Percentiles rank a stretch among this genome's conserved stretches.
phyloP scores from a whole-genome alignment of 2,329 filamentous ascomycete species.

The Beauveria brongniartii region DNA sequence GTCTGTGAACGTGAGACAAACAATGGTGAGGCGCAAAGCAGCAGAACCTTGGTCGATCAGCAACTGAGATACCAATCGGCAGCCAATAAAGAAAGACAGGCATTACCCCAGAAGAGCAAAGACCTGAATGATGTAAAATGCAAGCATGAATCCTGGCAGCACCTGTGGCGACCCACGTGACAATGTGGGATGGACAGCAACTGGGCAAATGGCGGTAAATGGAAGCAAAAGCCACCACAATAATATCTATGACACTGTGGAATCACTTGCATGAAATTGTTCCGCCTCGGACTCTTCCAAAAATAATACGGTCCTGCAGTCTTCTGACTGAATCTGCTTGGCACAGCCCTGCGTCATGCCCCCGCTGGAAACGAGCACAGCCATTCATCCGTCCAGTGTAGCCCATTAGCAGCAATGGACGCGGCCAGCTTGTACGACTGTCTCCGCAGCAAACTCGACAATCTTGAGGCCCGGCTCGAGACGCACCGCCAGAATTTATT shows the following conservation, averaged over 20 bases:
- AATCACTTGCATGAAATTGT: conserved; percentile 2
- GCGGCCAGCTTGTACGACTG: conserved; percentile 38
- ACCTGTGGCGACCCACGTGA: conserved; percentile 10
- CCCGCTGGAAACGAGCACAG: conserved; percentile 20
- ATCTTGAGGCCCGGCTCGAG: conserved; percentile 50
- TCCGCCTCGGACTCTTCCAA: neutral
- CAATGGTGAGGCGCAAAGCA: neutral
- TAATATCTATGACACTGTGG: neutral
- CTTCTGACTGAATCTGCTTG: conserved; percentile 2
- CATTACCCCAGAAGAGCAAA: neutral
- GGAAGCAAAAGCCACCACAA: conserved; percentile 1
- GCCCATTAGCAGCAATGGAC: conserved; percentile 24
- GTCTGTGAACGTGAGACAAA: neutral
- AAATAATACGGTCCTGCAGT: neutral
- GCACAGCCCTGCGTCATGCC: conserved; percentile 28
- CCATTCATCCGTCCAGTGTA: conserved; percentile 7
- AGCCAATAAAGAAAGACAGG: neutral
- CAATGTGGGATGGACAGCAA: neutral
- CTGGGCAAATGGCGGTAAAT: conserved; percentile 5
- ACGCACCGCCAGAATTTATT: conserved; percentile 50
- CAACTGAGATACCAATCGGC: neutral
- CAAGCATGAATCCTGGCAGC: neutral
- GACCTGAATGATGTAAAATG: neutral
- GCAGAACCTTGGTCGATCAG: neutral
- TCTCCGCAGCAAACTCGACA: conserved; percentile 44